A percentile compares a stretch with the other conserved stretches of the same genome.
Conservation (phyloP, 345 rosid species). For the Eutrema japonicum region DNA sequence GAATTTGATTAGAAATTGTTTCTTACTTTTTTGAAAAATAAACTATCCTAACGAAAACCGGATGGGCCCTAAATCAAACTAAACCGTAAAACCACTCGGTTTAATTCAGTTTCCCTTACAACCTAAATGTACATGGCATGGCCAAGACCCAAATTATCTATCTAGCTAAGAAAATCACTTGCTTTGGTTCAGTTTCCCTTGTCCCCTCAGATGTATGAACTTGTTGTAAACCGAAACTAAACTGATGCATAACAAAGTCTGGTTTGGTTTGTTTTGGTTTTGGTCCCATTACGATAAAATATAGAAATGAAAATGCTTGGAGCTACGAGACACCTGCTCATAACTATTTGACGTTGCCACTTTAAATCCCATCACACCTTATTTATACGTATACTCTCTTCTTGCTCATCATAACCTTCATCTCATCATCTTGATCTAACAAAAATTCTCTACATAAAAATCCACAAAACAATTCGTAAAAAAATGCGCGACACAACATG, state of each 20-base stretch:
- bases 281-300: slow-evolving; percentile 20
- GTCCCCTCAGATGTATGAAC: neutral
- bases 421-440: slow-evolving; percentile 31
- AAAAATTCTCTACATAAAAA: neutral
- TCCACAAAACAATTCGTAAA: slow-evolving; percentile 6
- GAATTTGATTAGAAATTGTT: neutral
- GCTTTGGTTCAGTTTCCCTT: neutral
- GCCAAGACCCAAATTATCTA: slow-evolving; percentile 1
- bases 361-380: slow-evolving; percentile 31
- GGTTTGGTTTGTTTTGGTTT: slow-evolving; percentile 28
- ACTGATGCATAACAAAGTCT: slow-evolving; percentile 4
- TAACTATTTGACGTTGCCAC: slow-evolving; percentile 41
- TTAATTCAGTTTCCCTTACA: neutral
- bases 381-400: slow-evolving; percentile 42
- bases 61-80: neutral
- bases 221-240: slow-evolving; percentile 18
- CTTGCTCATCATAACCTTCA: slow-evolving; percentile 43
- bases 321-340: slow-evolving; percentile 35
- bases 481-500: slow-evolving; percentile 40
- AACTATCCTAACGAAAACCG: neutral
- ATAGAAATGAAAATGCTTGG: slow-evolving; percentile 13
- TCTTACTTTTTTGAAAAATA: neutral
- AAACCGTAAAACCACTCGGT: neutral
- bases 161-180: neutral
- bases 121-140: slow-evolving; percentile 2